Percentiles rank a stretch among this genome's conserved stretches.
Evolutionary conservation across 257 asterid species (phyloP).

Genomic region (Euphrasia confusa): DNA sequence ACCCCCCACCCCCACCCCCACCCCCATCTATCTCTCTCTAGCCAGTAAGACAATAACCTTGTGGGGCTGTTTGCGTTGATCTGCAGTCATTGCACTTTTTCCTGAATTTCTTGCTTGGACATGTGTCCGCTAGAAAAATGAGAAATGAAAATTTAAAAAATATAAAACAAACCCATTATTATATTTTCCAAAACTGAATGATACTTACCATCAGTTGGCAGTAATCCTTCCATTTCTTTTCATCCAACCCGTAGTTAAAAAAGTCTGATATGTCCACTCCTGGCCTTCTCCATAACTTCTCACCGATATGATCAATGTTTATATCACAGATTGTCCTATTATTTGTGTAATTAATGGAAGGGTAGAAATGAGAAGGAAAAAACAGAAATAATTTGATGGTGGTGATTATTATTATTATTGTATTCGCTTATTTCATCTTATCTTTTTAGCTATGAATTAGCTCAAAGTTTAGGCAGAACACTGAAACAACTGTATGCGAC

Average conservation of each 20-base stretch:
- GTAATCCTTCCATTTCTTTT: slow-evolving; percentile 32
- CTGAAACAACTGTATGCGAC: background rate
- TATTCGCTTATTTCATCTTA: background rate
- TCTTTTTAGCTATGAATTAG: background rate
- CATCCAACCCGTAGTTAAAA: slow-evolving; percentile 37
- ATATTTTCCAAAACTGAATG: slow-evolving; percentile 3
- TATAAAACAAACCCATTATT: background rate
- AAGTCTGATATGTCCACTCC: slow-evolving; percentile 29
- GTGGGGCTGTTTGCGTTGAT: background rate
- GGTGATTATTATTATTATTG: background rate
- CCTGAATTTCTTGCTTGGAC: background rate
- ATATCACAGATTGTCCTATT: slow-evolving; percentile 27
- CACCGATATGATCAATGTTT: slow-evolving; percentile 23
- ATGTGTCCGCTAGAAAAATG: slow-evolving; percentile 22
- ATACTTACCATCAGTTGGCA: slow-evolving; percentile 30
- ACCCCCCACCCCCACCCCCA: too few relatives aligned
- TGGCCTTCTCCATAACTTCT: slow-evolving; percentile 32
- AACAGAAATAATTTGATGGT: background rate
- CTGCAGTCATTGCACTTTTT: background rate
- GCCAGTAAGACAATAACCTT: background rate
- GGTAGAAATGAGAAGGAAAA: slow-evolving; percentile 10
- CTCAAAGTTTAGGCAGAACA: background rate
- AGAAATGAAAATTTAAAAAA: background rate
- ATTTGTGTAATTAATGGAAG: slow-evolving; percentile 6
- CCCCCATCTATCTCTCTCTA: background rate